phyloP scores from a whole-genome alignment of 352 stramenopile genomes.

The Phytopythium oedochilum region DNA sequence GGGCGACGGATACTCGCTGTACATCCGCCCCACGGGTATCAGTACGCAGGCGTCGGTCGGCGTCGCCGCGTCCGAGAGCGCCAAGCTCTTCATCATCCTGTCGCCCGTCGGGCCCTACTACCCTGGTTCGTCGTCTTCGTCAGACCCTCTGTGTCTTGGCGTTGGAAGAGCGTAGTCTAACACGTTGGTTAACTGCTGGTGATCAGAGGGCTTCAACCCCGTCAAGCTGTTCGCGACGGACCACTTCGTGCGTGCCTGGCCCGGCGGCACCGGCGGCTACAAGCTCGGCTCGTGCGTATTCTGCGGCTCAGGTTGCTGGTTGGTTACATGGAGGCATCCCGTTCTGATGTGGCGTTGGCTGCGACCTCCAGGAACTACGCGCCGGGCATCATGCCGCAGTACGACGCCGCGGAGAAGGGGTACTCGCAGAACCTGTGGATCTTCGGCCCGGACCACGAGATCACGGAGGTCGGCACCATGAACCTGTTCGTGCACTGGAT shows the following conservation, averaged over 20 bases:
- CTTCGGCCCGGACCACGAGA: slow-evolving; percentile 91
- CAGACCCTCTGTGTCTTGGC: neutral
- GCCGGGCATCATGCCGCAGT: slow-evolving; percentile 90
- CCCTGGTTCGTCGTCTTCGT: slow-evolving; percentile 31
- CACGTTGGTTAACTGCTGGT: neutral
- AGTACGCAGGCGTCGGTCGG: slow-evolving; percentile 90
- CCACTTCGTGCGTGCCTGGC: slow-evolving; percentile 94
- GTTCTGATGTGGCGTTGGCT: neutral
- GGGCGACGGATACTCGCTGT: slow-evolving; percentile 95
- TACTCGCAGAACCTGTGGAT: slow-evolving; percentile 94
- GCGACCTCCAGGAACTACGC: slow-evolving; percentile 64
- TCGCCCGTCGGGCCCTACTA: slow-evolving; percentile 98
- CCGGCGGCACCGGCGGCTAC: slow-evolving; percentile 90
- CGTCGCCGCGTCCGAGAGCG: slow-evolving; percentile 78
- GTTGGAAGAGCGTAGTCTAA: neutral
- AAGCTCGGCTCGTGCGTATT: slow-evolving; percentile 88
- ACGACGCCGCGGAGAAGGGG: slow-evolving; percentile 77
- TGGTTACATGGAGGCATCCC: neutral
- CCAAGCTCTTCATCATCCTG: slow-evolving; percentile 96
- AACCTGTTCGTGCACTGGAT: slow-evolving; percentile 98
- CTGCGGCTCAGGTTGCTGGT: neutral
- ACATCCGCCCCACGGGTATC: slow-evolving; percentile 94
- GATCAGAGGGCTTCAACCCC: slow-evolving; percentile 83
- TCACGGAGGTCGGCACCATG: slow-evolving; percentile 94
- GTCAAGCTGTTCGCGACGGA: slow-evolving; percentile 91